Evolutionary conservation across 139 green algal species (phyloP), one percentile per base, ranked within the genome.

Genomic region (Closterium sp.): DNA sequence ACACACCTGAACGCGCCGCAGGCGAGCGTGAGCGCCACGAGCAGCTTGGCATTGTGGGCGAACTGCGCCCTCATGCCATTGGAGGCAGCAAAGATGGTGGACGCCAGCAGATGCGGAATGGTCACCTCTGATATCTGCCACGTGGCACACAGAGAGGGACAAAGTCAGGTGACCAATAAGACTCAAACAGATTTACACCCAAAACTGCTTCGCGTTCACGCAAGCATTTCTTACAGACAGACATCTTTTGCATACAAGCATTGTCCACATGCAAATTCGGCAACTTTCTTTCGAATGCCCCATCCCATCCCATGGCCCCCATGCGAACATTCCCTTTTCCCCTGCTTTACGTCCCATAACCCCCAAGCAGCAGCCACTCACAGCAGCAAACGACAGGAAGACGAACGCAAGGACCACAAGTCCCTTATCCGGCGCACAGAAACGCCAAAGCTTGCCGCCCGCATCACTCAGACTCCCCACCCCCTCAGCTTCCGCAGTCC

Each of bases 101-200:
- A 93, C 7, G 96, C 96, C 8, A 95, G 93, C 90, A 94, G 97
- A 94, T 97, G 95, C 0, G 97, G 97, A 33, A 98, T 97, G 10
- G 95, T 90, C 23, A 98, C 95, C 95, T 98, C 97, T 33, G 23
- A 35, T 85, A 85, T 88, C 93, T 91, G 91, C 55, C 55, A 76
- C 55, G 55, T 76, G 55, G 55, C 55, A 76, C 5, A 12, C 3
- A 10, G 16, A 12, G 55, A 76, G 7, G n/a, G n/a, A n/a, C n/a
- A n/a, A n/a, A 76, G 55, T 76, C 55, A 19, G 5, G 12, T 28
- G 55, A 19, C 7, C 12, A 12, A 76, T 12, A 19, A 16, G 12
- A 76, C 2, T 76, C 12, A 76, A 28, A 28, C 55, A 12, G 55
- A 76, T 2, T 6, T 76, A 76, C 55, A 28, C 55, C 23, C 25